Percentiles rank a stretch among this genome's conserved stretches.
Conservation (phyloP, 768 basidiomycete genomes). For the Mycena leptocephala region DNA sequence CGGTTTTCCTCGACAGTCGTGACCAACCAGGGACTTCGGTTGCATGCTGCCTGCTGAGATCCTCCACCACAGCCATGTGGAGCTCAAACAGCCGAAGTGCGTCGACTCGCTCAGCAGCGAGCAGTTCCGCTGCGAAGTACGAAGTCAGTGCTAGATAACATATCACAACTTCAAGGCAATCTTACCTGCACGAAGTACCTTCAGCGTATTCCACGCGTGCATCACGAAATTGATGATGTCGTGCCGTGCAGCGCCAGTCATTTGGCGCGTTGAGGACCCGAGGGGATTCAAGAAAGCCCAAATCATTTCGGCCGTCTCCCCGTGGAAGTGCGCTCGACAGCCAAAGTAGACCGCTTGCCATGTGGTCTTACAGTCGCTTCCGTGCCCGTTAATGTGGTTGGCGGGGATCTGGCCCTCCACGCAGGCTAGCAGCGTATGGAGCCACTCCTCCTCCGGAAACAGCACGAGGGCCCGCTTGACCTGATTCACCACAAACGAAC, state of each 20-base stretch:
- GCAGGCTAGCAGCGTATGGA: neutral
- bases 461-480: neutral
- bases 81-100: constrained; percentile 19
- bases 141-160: neutral
- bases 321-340: constrained; percentile 24
- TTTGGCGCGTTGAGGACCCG: constrained; percentile 23
- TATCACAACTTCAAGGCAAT: neutral
- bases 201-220: constrained; percentile 17
- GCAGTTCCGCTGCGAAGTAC: neutral
- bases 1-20: no score
- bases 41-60: constrained; percentile 18
- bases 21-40: no score
- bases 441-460: constrained; percentile 21
- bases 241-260: constrained; percentile 16
- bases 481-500: constrained; percentile 14
- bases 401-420: constrained; percentile 27
- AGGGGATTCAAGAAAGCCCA: constrained; percentile 26
- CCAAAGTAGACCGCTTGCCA: constrained; percentile 29
- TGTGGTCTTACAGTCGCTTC: neutral
- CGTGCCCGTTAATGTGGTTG: constrained; percentile 22
- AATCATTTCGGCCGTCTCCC: constrained; percentile 24
- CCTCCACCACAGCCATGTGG: constrained; percentile 13
- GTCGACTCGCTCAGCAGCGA: constrained; percentile 13
- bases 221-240: constrained; percentile 25
- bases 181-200: constrained; percentile 14